Conservation (phyloP, 2,329 filamentous ascomycete species). For the Scedosporium boydii region DNA sequence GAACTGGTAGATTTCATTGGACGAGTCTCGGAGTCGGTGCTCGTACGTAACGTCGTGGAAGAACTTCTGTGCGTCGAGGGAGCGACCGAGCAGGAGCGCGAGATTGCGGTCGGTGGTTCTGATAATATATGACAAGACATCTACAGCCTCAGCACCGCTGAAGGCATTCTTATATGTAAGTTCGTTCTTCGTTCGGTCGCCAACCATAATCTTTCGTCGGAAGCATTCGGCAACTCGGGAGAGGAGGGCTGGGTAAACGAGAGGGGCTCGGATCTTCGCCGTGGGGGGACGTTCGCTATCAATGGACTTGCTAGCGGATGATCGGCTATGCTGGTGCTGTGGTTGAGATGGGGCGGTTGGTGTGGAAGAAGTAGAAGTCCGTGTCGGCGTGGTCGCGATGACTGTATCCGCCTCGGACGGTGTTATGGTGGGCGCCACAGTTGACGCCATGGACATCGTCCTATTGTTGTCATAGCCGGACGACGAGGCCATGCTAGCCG, state of each 20-base stretch:
- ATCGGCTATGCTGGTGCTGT: slow-evolving; percentile 36
- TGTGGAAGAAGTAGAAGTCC: neutral
- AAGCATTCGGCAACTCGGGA: slow-evolving; percentile 93
- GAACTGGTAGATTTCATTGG: slow-evolving; percentile 93
- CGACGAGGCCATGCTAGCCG: slow-evolving; percentile 53
- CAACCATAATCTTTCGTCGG: slow-evolving; percentile 73
- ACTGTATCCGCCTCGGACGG: slow-evolving; percentile 50
- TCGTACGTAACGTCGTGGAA: slow-evolving; percentile 99
- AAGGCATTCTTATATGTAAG: slow-evolving; percentile 96
- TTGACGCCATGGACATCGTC: slow-evolving; percentile 91
- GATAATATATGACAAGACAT: slow-evolving; percentile 93
- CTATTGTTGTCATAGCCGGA: slow-evolving; percentile 40
- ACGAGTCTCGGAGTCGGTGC: slow-evolving; percentile 87
- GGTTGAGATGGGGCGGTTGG: neutral
- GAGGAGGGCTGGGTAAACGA: slow-evolving; percentile 88
- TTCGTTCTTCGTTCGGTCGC: slow-evolving; percentile 91
- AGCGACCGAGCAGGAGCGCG: slow-evolving; percentile 79
- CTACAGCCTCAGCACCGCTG: slow-evolving; percentile 89
- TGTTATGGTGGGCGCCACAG: slow-evolving; percentile 60
- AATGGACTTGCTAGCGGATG: slow-evolving; percentile 43
- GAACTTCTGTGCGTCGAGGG: slow-evolving; percentile 94
- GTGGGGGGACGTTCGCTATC: slow-evolving; percentile 48
- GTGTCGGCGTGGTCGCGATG: slow-evolving; percentile 13
- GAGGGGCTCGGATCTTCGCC: slow-evolving; percentile 60
- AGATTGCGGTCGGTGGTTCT: slow-evolving; percentile 93